A percentile compares a stretch with the other conserved stretches of the same genome.
Conservation (phyloP, 768 basidiomycete genomes). For the Hygrocybe punicea region DNA sequence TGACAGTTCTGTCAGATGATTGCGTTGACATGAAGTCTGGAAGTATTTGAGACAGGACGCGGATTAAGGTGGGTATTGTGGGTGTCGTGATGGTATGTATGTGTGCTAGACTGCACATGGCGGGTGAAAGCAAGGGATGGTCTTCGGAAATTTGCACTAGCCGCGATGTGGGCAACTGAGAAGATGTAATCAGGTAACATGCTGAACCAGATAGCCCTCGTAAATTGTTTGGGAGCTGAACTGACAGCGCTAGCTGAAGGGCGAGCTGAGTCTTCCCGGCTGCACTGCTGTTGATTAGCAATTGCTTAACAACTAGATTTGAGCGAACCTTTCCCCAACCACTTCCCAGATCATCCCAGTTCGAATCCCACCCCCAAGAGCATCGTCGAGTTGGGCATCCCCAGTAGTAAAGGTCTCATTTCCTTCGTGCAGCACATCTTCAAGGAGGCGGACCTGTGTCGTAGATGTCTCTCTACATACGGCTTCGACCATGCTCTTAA, state of each 20-base stretch:
- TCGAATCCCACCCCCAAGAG: conserved; percentile 75
- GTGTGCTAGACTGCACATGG: conserved; percentile 47
- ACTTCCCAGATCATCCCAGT: conserved; percentile 85
- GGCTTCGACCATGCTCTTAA: conserved; percentile 47
- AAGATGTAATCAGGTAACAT: conserved; percentile 76
- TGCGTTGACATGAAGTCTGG: conserved; percentile 47
- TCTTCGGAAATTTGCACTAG: conserved; percentile 60
- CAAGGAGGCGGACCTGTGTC: conserved; percentile 39
- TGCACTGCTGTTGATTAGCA: conserved; percentile 49
- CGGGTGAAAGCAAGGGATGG: conserved; percentile 45
- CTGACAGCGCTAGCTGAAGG: conserved; percentile 74
- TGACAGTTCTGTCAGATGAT: conserved; percentile 50
- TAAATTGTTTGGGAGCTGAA: conserved; percentile 59
- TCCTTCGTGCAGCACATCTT: conserved; percentile 34
- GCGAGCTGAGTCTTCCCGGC: conserved; percentile 94
- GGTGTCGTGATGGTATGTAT: conserved; percentile 61
- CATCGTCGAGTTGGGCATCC: conserved; percentile 60
- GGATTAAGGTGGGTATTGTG: conserved; percentile 51
- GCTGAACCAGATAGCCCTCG: conserved; percentile 65
- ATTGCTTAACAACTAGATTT: conserved; percentile 5
- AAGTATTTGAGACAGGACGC: conserved; percentile 53
- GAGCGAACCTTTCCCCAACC: conserved; percentile 76
- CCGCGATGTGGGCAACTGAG: conserved; percentile 63
- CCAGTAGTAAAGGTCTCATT: conserved; percentile 67
- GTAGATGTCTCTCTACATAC: conserved; percentile 45